Conservation (phyloP, 2,329 filamentous ascomycete genomes). For the Fusarium acutatum region DNA sequence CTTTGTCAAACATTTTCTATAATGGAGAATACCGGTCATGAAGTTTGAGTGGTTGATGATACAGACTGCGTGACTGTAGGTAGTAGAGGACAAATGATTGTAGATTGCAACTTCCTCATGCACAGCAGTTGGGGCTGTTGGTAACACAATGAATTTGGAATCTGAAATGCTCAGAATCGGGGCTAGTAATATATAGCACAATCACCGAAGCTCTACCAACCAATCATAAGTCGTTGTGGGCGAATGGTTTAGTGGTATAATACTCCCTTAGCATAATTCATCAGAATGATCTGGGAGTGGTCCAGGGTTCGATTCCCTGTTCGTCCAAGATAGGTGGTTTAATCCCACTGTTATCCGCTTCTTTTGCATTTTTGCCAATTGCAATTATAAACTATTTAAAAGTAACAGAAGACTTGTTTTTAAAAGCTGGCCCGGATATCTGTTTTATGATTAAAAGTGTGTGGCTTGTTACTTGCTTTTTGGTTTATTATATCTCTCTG, state of each 20-base stretch:
- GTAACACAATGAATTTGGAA: fast-evolving
- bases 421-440: fast-evolving
- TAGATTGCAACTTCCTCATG: neutral
- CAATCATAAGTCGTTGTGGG: constrained; percentile 8
- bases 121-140: no score
- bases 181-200: fast-evolving
- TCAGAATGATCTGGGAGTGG: constrained; percentile 9
- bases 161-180: fast-evolving
- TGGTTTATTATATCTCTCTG: fast-evolving
- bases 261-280: constrained; percentile 19
- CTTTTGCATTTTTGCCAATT: neutral
- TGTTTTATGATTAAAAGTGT: fast-evolving
- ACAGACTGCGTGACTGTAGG: fast-evolving
- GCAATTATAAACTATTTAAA: fast-evolving
- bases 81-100: neutral
- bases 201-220: fast-evolving
- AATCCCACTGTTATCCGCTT: constrained; percentile 3
- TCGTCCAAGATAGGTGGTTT: constrained; percentile 16
- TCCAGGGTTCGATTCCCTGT: constrained; percentile 28
- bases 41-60: fast-evolving
- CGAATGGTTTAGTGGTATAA: constrained; percentile 23
- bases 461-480: neutral
- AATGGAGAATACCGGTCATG: fast-evolving
- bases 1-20: neutral
- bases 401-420: fast-evolving